phyloP scores from a whole-genome alignment of 1,139 yeast genomes.

The Taphrina wiesneri region DNA sequence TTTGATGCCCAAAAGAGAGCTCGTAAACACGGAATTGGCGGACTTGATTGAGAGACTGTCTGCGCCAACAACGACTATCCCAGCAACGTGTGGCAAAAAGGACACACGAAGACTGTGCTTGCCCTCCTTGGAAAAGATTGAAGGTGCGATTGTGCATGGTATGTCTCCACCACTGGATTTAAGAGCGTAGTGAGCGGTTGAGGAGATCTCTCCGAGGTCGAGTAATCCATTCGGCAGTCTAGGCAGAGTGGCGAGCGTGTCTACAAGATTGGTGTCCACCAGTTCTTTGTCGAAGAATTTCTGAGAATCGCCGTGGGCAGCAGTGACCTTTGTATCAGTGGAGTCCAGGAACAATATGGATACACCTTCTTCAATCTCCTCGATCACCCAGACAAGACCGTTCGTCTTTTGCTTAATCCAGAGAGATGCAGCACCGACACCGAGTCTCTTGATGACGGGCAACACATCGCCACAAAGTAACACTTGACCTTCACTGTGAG shows the following conservation, averaged over 20 bases:
- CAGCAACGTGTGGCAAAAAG: constrained; percentile 83
- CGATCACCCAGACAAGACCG: constrained; percentile 78
- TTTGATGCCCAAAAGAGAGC: constrained; percentile 71
- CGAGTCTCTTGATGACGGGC: constrained; percentile 53
- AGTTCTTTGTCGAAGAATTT: constrained; percentile 22
- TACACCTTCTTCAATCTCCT: constrained; percentile 55
- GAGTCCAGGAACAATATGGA: constrained; percentile 30
- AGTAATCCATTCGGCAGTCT: background rate
- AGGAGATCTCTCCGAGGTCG: constrained; percentile 2
- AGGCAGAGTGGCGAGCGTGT: constrained; percentile 24
- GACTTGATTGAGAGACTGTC: constrained; percentile 55
- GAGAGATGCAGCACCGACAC: constrained; percentile 50
- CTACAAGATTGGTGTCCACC: constrained; percentile 2
- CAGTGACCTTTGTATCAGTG: constrained; percentile 16
- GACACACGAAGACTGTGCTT: constrained; percentile 50
- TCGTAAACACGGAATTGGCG: constrained; percentile 76
- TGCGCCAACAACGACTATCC: constrained; percentile 70
- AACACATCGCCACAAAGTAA: constrained; percentile 60
- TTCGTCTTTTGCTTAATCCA: constrained; percentile 82
- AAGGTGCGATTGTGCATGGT: constrained; percentile 29
- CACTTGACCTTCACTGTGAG: constrained; percentile 44
- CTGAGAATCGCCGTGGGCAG: constrained; percentile 28
- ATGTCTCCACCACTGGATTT: constrained; percentile 3
- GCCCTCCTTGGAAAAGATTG: constrained; percentile 30
- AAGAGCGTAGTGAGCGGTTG: background rate